Evolutionary conservation across 805 yeast genomes (phyloP).

Genomic region (Candida easanensis): DNA sequence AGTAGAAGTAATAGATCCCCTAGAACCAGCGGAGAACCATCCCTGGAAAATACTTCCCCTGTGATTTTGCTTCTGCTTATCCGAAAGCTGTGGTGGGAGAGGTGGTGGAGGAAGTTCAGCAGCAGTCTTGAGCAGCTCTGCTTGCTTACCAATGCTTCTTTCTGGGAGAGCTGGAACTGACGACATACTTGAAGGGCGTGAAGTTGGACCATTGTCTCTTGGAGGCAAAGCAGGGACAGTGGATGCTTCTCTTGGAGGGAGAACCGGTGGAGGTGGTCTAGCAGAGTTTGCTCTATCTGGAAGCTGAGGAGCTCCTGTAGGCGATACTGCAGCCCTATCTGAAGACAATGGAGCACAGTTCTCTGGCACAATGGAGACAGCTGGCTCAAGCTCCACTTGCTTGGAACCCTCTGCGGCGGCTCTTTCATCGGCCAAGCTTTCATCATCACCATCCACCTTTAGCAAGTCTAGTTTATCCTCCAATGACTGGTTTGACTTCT

Average conservation of each 20-base stretch:
- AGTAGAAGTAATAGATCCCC: slow-evolving; percentile 12
- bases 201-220: slow-evolving; percentile 25
- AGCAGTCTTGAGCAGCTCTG: slow-evolving; percentile 26
- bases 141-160: slow-evolving; percentile 2
- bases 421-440: background rate
- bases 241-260: slow-evolving; percentile 26
- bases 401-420: background rate
- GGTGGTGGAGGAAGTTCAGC: slow-evolving; percentile 28
- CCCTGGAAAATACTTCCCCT: slow-evolving; percentile 22
- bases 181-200: slow-evolving; percentile 21
- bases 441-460: slow-evolving; percentile 12
- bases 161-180: slow-evolving; percentile 1
- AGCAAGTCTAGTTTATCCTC: slow-evolving; percentile 16
- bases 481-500: slow-evolving; percentile 17
- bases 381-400: background rate
- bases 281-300: slow-evolving; percentile 1
- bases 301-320: background rate
- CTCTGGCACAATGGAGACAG: background rate
- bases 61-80: slow-evolving; percentile 24
- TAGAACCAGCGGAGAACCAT: slow-evolving; percentile 21
- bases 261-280: slow-evolving; percentile 10
- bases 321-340: background rate
- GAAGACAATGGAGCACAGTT: background rate
- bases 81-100: slow-evolving; percentile 25
- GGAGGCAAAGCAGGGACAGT: slow-evolving; percentile 35